Conservation (phyloP, 106 monocot genomes). For the Gastrodia elata region DNA sequence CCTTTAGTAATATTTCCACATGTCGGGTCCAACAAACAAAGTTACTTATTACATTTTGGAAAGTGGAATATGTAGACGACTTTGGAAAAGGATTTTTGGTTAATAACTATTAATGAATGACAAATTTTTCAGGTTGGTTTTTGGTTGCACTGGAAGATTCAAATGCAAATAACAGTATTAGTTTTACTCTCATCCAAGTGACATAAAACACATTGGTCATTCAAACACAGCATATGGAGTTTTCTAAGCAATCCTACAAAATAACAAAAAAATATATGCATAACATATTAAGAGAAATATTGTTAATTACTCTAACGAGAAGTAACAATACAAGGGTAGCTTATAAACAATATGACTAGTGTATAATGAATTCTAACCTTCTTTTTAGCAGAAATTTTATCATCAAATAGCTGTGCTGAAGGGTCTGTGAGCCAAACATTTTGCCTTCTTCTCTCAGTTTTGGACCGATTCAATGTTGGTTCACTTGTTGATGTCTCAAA, state of each 20-base stretch:
- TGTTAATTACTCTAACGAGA: background rate
- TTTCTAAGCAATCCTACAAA: background rate
- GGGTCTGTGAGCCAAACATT: conserved; percentile 12
- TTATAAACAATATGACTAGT: background rate
- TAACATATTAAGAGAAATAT: background rate
- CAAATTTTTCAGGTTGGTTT: background rate
- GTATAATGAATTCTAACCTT: conserved; percentile 23
- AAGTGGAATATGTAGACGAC: background rate
- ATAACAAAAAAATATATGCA: background rate
- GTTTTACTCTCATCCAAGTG: background rate
- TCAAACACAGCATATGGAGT: background rate
- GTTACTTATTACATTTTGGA: background rate
- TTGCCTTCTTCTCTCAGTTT: conserved; percentile 34
- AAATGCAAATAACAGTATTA: background rate
- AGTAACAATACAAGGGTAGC: background rate
- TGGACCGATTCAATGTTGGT: conserved; percentile 26
- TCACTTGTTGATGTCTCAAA: conserved; percentile 20
- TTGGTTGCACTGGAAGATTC: background rate
- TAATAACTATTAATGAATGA: background rate
- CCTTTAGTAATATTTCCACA: background rate
- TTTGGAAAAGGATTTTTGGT: background rate
- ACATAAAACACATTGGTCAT: background rate
- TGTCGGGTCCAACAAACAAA: background rate
- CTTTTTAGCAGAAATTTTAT: conserved; percentile 37
- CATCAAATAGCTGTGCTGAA: conserved; percentile 32